These are phyloP conservation scores for Metschnikowia matae DNA, from an alignment of 805 yeast genomes.

Conservation along the genomic window DNA sequence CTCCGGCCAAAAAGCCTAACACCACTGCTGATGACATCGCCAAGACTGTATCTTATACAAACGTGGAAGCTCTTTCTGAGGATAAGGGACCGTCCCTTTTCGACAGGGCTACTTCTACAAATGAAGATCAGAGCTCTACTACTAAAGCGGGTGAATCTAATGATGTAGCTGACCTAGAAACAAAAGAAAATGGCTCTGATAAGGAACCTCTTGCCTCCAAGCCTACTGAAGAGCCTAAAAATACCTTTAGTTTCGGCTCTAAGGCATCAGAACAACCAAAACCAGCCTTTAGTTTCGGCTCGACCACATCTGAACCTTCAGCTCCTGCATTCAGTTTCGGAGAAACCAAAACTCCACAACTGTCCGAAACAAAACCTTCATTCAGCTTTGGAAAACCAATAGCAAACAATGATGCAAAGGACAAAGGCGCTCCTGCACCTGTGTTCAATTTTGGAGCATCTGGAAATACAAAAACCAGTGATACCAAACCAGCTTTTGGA, in stretches of 20 bases:
- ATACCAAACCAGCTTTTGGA: constrained; percentile 7
- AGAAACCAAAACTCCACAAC: background rate
- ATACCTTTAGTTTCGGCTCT: background rate
- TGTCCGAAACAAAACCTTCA: background rate
- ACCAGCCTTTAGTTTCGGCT: background rate
- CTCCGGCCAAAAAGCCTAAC: constrained; percentile 2
- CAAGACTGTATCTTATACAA: constrained; percentile 33
- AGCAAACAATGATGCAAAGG: background rate
- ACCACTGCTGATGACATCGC: constrained; percentile 34
- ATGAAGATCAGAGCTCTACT: background rate
- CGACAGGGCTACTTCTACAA: background rate
- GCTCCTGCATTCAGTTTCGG: constrained; percentile 3
- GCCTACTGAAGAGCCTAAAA: background rate
- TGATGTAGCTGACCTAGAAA: background rate
- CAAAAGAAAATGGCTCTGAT: background rate
- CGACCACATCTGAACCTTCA: background rate
- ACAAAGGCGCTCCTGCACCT: background rate
- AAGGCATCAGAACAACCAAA: background rate
- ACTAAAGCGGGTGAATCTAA: background rate
- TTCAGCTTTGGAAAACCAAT: constrained; percentile 6
- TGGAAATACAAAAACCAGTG: too few relatives aligned
- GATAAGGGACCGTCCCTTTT: constrained; percentile 1
- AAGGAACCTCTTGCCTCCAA: background rate
- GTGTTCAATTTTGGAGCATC: background rate
- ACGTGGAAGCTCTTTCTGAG: constrained; percentile 24